phyloP scores from a whole-genome alignment of 768 basidiomycete species.

The Goffeauzyma gilvescens region DNA sequence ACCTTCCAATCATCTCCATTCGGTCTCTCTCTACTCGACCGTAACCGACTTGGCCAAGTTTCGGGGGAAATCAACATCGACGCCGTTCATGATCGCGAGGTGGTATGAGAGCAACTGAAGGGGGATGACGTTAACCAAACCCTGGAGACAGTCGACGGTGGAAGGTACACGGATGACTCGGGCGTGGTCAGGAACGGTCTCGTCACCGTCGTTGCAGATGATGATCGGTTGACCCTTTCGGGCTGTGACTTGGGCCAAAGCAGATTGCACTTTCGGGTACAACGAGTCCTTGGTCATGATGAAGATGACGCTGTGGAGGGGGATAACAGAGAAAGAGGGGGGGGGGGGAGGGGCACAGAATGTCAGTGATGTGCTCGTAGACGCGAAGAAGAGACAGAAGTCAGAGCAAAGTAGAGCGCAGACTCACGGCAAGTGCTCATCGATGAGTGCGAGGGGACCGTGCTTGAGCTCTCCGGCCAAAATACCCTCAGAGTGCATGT shows the following conservation, averaged over 20 bases:
- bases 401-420: neutral
- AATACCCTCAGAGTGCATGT: slow-evolving; percentile 47
- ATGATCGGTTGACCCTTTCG: slow-evolving; percentile 78
- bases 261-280: slow-evolving; percentile 94
- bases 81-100: slow-evolving; percentile 82
- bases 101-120: slow-evolving; percentile 91
- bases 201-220: slow-evolving; percentile 83
- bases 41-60: slow-evolving; percentile 45
- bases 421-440: slow-evolving; percentile 73
- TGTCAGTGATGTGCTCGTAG: no score
- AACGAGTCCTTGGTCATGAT: slow-evolving; percentile 98
- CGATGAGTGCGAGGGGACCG: slow-evolving; percentile 88
- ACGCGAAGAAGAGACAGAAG: no score
- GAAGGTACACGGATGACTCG: slow-evolving; percentile 86
- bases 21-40: slow-evolving; percentile 11
- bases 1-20: neutral
- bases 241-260: slow-evolving; percentile 89
- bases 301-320: slow-evolving; percentile 49
- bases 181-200: slow-evolving; percentile 44
- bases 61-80: slow-evolving; percentile 94
- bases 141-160: slow-evolving; percentile 88
- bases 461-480: slow-evolving; percentile 98
- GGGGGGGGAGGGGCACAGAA: no score
- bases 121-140: slow-evolving; percentile 87
- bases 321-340: no score